These are phyloP conservation scores for Apiospora malaysiana DNA, from an alignment of 2,329 filamentous ascomycete genomes.

Conservation along the genomic window DNA sequence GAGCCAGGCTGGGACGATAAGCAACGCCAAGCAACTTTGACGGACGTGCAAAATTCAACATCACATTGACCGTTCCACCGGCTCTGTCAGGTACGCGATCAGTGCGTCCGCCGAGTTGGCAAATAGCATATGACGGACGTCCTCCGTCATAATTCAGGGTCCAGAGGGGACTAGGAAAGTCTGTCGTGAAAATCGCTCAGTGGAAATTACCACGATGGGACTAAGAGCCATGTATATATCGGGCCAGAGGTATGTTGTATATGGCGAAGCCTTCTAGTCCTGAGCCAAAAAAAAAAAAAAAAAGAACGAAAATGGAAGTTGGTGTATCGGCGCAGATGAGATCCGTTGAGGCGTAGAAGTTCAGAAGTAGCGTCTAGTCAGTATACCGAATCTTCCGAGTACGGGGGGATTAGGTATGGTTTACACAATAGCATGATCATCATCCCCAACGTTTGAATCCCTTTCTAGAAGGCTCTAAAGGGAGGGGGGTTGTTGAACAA, in stretches of 20 bases:
- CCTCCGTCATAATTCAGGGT: constrained; percentile 5
- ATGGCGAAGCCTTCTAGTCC: not conserved
- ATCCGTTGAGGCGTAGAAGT: not conserved
- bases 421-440: not conserved
- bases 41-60: not conserved
- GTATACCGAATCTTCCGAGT: not conserved
- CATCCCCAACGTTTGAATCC: not conserved
- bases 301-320: not conserved
- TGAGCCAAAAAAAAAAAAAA: not conserved
- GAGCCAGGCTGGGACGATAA: not conserved
- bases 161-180: not conserved
- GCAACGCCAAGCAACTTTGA: not conserved
- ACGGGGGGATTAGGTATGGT: not conserved
- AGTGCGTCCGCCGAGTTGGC: not conserved
- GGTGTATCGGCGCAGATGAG: not conserved
- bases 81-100: not conserved
- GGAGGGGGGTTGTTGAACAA: not conserved
- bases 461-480: not conserved
- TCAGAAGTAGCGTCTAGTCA: not conserved
- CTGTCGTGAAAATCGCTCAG: not conserved
- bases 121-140: not conserved
- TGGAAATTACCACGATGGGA: not conserved
- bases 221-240: not conserved
- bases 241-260: not conserved
- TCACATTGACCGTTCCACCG: not conserved